These are phyloP conservation scores for Santalum album DNA, from an alignment of 164 flowering plant genomes.

Conservation along the genomic window DNA sequence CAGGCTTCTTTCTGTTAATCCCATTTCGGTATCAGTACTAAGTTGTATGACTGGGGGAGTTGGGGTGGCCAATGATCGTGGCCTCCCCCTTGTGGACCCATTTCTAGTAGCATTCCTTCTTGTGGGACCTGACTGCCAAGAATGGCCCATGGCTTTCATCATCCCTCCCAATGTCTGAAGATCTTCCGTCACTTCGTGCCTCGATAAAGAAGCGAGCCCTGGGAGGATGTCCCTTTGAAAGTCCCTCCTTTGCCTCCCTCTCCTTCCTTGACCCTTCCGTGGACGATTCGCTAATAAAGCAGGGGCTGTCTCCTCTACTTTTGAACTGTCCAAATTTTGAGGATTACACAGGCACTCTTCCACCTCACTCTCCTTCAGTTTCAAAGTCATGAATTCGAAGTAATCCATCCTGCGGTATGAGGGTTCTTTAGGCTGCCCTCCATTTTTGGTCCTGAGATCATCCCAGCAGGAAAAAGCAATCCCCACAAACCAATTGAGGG, in stretches of 20 bases:
- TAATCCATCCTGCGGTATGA: constrained; percentile 39
- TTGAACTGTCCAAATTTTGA: constrained; percentile 31
- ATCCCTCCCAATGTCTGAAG: constrained; percentile 58
- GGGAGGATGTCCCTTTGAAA: constrained; percentile 97
- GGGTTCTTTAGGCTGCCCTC: not conserved
- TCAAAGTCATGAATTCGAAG: constrained; percentile 79
- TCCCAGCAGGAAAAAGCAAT: not conserved
- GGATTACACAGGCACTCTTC: constrained; percentile 60
- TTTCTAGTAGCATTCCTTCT: constrained; percentile 55
- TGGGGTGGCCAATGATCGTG: constrained; percentile 20
- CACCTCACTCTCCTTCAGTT: constrained; percentile 41
- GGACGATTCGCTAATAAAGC: constrained; percentile 21
- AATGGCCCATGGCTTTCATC: constrained; percentile 69
- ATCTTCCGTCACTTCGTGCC: constrained; percentile 95
- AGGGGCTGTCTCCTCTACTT: constrained; percentile 35
- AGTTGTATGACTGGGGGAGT: constrained; percentile 12
- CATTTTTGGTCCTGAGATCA: not conserved
- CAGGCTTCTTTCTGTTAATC: constrained; percentile 56
- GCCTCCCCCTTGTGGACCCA: constrained; percentile 55
- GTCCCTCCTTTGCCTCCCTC: constrained; percentile 88
- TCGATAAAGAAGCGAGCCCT: constrained; percentile 66
- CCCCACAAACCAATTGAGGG: not conserved
- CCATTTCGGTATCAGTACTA: constrained; percentile 30
- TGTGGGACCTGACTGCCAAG: constrained; percentile 55
- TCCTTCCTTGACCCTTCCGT: constrained; percentile 66